Evolutionary conservation across 345 rosid genomes (phyloP), one percentile per base, ranked within the genome.

Genomic region (Citrus sp.): DNA sequence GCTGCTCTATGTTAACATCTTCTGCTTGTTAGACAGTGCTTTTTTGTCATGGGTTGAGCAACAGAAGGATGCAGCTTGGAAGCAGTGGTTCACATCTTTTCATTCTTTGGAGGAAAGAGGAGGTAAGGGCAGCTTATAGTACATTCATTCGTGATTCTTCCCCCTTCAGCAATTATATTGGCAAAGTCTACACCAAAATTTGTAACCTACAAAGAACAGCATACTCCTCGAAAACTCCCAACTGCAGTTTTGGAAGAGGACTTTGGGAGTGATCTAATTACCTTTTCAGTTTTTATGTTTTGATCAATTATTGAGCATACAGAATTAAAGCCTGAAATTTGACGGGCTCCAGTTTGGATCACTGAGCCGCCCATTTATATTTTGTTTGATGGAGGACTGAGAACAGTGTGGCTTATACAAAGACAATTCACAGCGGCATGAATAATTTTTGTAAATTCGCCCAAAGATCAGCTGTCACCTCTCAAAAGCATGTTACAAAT

Each of bases 51-150:
- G 96, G 97, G 67, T 92, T 10, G 98, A 93, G 72, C 99, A 96
- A 84, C 99, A 96, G 78, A 87, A 96, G 64, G 97, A 92, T 77
- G 98, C 99, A 18, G 86, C 97, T n/a, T 93, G 97, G 99, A 96
- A 96, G 87, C 86, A 88, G 77, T 90, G 96, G 93, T 90, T 95
- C 75, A 80, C 89, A 28, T 86, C 87, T 65, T 87, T 88, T 61
- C 76, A 75, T 82, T 79, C 90, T 3, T 58, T 87, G 63, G 89
- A 91, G 76, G 94, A 91, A 84, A 80, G 83, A 77, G 91, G 85
- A 70, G 88, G 88, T 77, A 83, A 82, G 76, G 85, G 84, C 2
- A 59, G 82, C 78, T 83, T 89, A 82, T 88, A 86, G 85, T 72
- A 55, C 28, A 71, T 40, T 64, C 19, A 46, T 66, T 22, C 32